Evolutionary conservation across 345 rosid genomes (phyloP).

Genomic region (Citrus maxima): DNA sequence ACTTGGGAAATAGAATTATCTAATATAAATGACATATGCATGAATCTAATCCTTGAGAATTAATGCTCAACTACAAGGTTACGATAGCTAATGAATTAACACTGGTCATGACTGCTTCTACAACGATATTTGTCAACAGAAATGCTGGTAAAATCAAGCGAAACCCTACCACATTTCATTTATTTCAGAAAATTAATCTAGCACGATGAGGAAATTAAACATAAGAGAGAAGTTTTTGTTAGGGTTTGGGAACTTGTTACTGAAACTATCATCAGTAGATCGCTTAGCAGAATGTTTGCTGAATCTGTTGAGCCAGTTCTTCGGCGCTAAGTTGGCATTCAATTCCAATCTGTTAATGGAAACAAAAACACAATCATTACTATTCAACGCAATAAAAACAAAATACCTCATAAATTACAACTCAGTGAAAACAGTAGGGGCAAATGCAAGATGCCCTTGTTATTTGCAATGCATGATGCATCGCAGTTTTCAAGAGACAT

Average conservation of each 20-base stretch:
- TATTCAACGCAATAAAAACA: neutral
- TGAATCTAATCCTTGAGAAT: neutral
- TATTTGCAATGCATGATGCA: slow-evolving; percentile 14
- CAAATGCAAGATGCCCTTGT: slow-evolving; percentile 6
- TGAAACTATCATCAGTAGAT: neutral
- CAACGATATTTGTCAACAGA: neutral
- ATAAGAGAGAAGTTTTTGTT: neutral
- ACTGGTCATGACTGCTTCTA: neutral
- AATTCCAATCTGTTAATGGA: slow-evolving; percentile 68
- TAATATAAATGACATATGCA: neutral
- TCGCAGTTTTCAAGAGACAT: slow-evolving; percentile 10
- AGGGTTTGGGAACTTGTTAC: neutral
- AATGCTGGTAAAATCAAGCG: neutral
- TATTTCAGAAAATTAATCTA: neutral
- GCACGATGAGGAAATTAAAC: neutral
- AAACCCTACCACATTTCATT: slow-evolving; percentile 8
- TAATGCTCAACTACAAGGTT: slow-evolving; percentile 12
- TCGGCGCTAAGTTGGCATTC: slow-evolving; percentile 96
- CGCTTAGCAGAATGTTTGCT: slow-evolving; percentile 67
- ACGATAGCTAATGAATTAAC: neutral
- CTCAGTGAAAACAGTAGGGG: neutral
- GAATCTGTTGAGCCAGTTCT: slow-evolving; percentile 87
- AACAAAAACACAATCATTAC: neutral
- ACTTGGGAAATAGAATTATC: neutral
- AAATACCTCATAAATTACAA: neutral